Base-by-base conservation (phyloP, 2,329 filamentous ascomycete genomes). In the Zelopaecilomyces penicillatus region DNA sequence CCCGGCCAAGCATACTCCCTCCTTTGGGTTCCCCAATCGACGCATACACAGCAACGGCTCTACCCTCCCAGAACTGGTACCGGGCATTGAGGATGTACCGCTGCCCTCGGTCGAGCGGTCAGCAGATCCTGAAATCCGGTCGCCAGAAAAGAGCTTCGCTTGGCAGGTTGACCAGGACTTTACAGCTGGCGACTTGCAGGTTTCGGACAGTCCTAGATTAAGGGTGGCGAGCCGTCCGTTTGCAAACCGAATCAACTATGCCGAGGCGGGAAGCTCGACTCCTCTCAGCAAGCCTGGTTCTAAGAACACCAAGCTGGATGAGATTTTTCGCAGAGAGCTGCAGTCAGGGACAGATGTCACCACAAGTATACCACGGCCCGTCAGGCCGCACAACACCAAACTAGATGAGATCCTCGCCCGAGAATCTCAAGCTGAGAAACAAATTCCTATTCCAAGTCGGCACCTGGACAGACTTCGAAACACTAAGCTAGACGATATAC, bases 151-250 rank as follows among this genome's bases (percentile, higher is more conserved):
- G 57, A 73, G 69, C 51, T 75, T 70, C 45, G 71, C 68, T 6
- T 80, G 75, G 76, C 64, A 78, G 45, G 58, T 77, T 5, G 76
- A 80, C 31, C 69, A 71, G 5, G 76, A 80, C 44, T 78, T 80
- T 50, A 79, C 76, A 1, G 75, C 70, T 8, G 67, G 69, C 36
- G 75, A 79, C 46, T 47, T 79, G 34, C 74, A 78, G 46, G 55
- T 75, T 31, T 80, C 76, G 0, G 66, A 73, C 50, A 80, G 75
- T 49, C 76, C 76, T n/a, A 70, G 73, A 30, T 67, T 79, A 42
- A 63, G 58, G 29, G 59, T 68, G 26, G 59, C 52, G 28, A 58
- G 60, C 30, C 58, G 62, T 30, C 66, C 61, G 2, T 66, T 66
- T 44, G 63, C 57, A 8, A 58, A 59, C 40, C 61, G 64, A 8